A percentile compares a stretch with the other conserved stretches of the same genome.
phyloP scores from a whole-genome alignment of 176 grass and related monocot genomes.

The Zoysia pacifica region DNA sequence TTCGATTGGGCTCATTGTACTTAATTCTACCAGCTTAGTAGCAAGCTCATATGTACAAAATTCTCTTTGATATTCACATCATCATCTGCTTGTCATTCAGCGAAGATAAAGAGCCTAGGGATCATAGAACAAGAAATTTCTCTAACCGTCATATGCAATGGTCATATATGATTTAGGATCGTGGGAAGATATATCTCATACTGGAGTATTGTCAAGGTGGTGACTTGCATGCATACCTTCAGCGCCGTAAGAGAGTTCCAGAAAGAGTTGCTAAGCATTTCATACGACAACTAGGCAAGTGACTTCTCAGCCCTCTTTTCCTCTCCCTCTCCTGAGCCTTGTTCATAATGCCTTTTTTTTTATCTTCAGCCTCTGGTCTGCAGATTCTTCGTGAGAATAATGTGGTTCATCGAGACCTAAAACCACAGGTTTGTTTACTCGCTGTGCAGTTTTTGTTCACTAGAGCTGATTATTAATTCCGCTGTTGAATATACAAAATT shows the following conservation, averaged over 20 bases:
- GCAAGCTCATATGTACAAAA: not conserved
- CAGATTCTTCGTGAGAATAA: slow-evolving; percentile 83
- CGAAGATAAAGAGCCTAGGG: slow-evolving; percentile 3
- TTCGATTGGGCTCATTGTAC: not conserved
- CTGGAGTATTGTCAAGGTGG: slow-evolving; percentile 92
- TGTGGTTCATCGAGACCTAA: slow-evolving; percentile 94
- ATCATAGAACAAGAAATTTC: not conserved
- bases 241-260: slow-evolving; percentile 59
- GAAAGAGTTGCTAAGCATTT: slow-evolving; percentile 86
- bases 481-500: not conserved
- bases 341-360: slow-evolving; percentile 4
- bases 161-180: slow-evolving; percentile 45
- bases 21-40: slow-evolving; percentile 7
- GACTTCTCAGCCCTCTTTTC: not conserved
- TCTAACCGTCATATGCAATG: not conserved
- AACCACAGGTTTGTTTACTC: slow-evolving; percentile 77
- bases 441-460: slow-evolving; percentile 1
- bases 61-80: slow-evolving; percentile 1
- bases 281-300: slow-evolving; percentile 83
- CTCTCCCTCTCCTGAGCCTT: not conserved
- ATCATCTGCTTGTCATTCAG: not conserved
- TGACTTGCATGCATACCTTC: slow-evolving; percentile 72
- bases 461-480: not conserved
- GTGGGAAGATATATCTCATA: slow-evolving; percentile 83
- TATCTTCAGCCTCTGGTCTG: slow-evolving; percentile 79